Base-by-base conservation (phyloP, 192 early-diverging fungal species). In the Rhizophlyctis rosea region DNA sequence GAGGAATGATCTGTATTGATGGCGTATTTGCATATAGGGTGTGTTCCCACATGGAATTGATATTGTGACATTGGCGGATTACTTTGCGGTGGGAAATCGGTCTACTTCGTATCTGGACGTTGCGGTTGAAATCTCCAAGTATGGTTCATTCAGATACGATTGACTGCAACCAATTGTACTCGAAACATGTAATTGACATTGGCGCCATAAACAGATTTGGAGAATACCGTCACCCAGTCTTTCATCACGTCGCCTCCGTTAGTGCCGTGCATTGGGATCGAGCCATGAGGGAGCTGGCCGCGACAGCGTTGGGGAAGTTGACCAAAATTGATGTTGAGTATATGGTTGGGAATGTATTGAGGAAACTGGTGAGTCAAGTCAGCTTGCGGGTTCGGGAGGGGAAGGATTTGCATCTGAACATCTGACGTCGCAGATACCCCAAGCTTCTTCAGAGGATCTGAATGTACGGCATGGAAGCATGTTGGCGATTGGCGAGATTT, bases 21-120 rank as follows among this genome's bases (percentile, higher is more conserved):
- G n/a, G n/a, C n/a, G n/a, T n/a, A n/a, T n/a, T n/a, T n/a, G 18
- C 2, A 5, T 31, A 7, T 76, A 86, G 86, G 88, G 88, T 23
- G 68, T 88, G 34, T 97, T 98, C 57, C 93, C 96, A 27, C 88
- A 92, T 72, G 96, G 96, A 0, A 95, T 99, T 58, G 82, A 91
- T 4, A 89, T 99, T 57, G 82, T 98, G 36, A 91, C 90, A 48
- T 75, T 81, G 28, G 93, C 93, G 0, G 95, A 99, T 70, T 99
- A 94, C 73, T 96, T 94, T 73, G 81, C 87, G 2, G 79, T 99
- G 0, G 92, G 96, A 34, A 95, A 90, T 55, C 82, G 89, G 53
- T 86, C 65, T 56, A 85, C 83, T 50, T 77, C 91, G 0, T 96
- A 86, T 64, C 60, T 91, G 34, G 77, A 77, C 7, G 83, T 94